These are phyloP conservation scores for Stemphylium vesicarium DNA, from an alignment of 2,329 filamentous ascomycete genomes.

Conservation along the genomic window DNA sequence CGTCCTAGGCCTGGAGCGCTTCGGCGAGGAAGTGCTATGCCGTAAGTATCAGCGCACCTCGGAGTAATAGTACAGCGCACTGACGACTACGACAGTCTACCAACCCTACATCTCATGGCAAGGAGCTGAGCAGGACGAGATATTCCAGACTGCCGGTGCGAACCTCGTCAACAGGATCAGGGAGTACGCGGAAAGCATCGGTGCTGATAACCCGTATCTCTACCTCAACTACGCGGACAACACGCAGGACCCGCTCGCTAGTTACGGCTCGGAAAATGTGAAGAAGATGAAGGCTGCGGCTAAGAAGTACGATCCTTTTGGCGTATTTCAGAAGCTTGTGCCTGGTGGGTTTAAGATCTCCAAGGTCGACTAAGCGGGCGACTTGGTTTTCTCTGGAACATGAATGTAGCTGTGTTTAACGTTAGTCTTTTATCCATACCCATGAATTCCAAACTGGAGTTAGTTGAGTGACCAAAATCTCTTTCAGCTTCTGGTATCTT, in stretches of 20 bases:
- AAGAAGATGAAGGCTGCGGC: slow-evolving; percentile 28
- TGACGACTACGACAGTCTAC: slow-evolving; percentile 15
- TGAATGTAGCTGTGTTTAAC: no score
- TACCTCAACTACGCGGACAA: slow-evolving; percentile 45
- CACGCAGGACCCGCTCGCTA: slow-evolving; percentile 26
- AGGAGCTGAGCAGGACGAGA: slow-evolving; percentile 24
- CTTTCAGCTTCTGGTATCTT: no score
- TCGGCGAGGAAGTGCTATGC: slow-evolving; percentile 22
- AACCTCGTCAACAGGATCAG: slow-evolving; percentile 22
- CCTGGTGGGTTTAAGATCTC: slow-evolving; percentile 40
- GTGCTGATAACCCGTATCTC: slow-evolving; percentile 31
- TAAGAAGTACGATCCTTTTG: slow-evolving; percentile 29
- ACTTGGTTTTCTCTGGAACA: no score
- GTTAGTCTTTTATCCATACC: no score
- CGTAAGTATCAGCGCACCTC: slow-evolving; percentile 14
- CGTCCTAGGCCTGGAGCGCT: slow-evolving; percentile 48
- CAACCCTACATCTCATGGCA: slow-evolving; percentile 32
- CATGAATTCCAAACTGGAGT: no score
- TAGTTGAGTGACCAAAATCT: no score
- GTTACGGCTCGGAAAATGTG: slow-evolving; percentile 29
- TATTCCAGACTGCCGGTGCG: slow-evolving; percentile 27
- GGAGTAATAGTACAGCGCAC: no score
- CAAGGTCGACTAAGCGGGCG: slow-evolving; percentile 4
- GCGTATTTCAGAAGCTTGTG: slow-evolving; percentile 34
- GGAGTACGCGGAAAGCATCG: slow-evolving; percentile 26